Conservation (phyloP, 768 basidiomycete species). For the Tylopilus sp. region DNA sequence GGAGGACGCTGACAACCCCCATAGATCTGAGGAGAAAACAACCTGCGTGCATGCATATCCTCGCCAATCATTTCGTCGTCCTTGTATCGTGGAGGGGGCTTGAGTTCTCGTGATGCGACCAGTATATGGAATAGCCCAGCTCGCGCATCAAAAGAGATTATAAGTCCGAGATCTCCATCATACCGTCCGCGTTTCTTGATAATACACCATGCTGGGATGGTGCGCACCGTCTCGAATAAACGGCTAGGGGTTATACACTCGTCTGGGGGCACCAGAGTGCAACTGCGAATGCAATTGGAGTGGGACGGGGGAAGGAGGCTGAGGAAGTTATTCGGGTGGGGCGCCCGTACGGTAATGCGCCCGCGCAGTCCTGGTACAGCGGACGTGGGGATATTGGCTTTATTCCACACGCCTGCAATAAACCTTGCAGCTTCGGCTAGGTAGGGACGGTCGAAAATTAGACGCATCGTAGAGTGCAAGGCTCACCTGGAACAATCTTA, state of each 20-base stretch:
- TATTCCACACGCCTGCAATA: neutral
- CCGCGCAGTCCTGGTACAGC: too few relatives aligned
- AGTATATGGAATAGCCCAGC: neutral
- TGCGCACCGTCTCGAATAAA: rapidly evolving
- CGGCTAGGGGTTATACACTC: neutral
- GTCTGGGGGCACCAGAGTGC: neutral
- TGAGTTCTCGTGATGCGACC: neutral
- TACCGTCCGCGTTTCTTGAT: neutral
- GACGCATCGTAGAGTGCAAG: neutral
- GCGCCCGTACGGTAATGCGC: neutral
- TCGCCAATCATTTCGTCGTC: neutral
- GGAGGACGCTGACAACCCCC: neutral
- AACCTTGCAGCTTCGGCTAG: too few relatives aligned
- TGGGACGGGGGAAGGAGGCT: neutral
- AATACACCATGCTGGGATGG: neutral
- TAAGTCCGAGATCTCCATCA: neutral
- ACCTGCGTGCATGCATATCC: neutral
- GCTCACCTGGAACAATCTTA: neutral
- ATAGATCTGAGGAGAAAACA: neutral
- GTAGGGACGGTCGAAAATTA: too few relatives aligned
- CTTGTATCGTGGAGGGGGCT: neutral
- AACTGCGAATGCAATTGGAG: neutral
- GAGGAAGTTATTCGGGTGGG: neutral
- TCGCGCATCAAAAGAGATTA: neutral
- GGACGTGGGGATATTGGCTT: too few relatives aligned